phyloP scores from a whole-genome alignment of 805 yeast genomes.

The Teunomyces lycoperdinae region DNA sequence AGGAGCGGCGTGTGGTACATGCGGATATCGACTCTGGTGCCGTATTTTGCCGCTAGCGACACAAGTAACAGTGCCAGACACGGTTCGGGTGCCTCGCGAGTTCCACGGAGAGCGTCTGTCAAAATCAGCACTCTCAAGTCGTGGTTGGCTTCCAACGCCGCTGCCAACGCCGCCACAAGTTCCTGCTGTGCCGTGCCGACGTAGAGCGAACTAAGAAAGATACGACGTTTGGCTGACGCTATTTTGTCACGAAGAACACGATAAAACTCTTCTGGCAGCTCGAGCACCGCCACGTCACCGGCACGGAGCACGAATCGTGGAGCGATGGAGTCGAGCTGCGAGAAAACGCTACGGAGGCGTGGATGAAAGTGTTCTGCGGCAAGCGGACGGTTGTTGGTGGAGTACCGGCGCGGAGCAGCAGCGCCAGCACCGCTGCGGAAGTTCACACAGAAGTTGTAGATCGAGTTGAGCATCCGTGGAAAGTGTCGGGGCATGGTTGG shows the following conservation, averaged over 20 bases:
- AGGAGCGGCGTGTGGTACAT: constrained; percentile 89
- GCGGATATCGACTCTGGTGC: constrained; percentile 71
- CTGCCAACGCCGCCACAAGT: constrained; percentile 57
- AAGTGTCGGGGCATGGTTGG: constrained; percentile 2
- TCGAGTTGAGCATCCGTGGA: constrained; percentile 23
- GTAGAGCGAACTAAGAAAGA: constrained; percentile 83
- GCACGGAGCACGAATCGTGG: constrained; percentile 62
- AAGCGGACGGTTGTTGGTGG: constrained; percentile 29
- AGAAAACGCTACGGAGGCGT: constrained; percentile 39
- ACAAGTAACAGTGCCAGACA: constrained; percentile 78
- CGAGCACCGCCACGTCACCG: constrained; percentile 59
- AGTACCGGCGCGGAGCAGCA: constrained; percentile 9
- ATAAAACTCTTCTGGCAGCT: constrained; percentile 74
- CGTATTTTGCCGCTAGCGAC: constrained; percentile 60
- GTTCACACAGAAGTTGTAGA: constrained; percentile 20
- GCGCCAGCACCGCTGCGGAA: constrained; percentile 7
- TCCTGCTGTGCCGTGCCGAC: constrained; percentile 83
- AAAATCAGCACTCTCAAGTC: constrained; percentile 67
- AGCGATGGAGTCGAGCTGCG: constrained; percentile 59
- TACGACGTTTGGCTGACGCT: constrained; percentile 58
- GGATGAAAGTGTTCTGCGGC: constrained; percentile 38
- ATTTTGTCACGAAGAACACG: constrained; percentile 56
- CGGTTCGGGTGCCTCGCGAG: constrained; percentile 80
- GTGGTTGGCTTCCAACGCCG: constrained; percentile 58
- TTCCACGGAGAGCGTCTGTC: constrained; percentile 87